phyloP scores from a whole-genome alignment of 2,329 filamentous ascomycete species.

The Akanthomyces lecanii region DNA sequence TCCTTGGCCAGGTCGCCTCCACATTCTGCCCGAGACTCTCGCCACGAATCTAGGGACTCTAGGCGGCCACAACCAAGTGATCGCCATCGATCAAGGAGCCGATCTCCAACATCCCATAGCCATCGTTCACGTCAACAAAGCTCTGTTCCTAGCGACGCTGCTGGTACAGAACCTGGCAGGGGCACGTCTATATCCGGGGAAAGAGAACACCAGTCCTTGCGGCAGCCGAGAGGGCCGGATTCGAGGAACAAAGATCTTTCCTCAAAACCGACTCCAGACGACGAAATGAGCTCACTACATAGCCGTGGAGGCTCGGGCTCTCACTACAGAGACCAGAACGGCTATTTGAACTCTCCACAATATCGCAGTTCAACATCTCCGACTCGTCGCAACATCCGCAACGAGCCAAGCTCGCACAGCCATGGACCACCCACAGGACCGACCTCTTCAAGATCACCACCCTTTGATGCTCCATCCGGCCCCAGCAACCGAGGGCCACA shows the following conservation, averaged over 20 bases:
- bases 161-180: slow-evolving; percentile 36
- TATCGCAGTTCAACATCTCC: slow-evolving; percentile 39
- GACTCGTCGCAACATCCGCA: slow-evolving; percentile 24
- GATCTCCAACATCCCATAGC: slow-evolving; percentile 23
- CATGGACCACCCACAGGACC: slow-evolving; percentile 51
- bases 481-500: slow-evolving; percentile 49
- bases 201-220: slow-evolving; percentile 23
- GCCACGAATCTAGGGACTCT: slow-evolving; percentile 25
- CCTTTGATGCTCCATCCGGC: slow-evolving; percentile 54
- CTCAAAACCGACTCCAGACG: slow-evolving; percentile 47
- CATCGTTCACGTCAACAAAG: slow-evolving; percentile 16
- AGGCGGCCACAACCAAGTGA: slow-evolving; percentile 22
- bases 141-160: slow-evolving; percentile 22
- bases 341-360: slow-evolving; percentile 24
- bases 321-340: slow-evolving; percentile 16
- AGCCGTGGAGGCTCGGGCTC: slow-evolving; percentile 36
- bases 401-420: slow-evolving; percentile 18
- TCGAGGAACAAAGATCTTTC: slow-evolving; percentile 36
- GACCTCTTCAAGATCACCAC: slow-evolving; percentile 40
- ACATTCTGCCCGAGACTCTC: slow-evolving; percentile 25
- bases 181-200: slow-evolving; percentile 37
- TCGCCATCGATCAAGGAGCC: slow-evolving; percentile 24
- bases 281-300: slow-evolving; percentile 45
- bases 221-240: slow-evolving; percentile 29
- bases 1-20: slow-evolving; percentile 26